Base-by-base conservation (phyloP, 2,329 filamentous ascomycete species). In the Trichoderma koningiopsis region DNA sequence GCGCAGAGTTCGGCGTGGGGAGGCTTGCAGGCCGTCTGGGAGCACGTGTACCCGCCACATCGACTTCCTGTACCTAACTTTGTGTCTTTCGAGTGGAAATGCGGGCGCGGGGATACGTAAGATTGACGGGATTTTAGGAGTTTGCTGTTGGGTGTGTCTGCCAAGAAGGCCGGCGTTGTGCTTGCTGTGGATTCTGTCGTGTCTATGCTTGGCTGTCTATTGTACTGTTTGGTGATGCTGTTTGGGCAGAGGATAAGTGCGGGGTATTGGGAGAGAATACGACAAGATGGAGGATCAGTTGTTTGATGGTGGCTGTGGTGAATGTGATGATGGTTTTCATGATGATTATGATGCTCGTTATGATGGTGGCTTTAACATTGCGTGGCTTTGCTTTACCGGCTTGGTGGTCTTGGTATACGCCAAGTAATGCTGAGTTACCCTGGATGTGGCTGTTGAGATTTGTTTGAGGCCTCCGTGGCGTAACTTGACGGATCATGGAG, bases 101-200 rank as follows among this genome's bases (percentile, higher is more conserved):
- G 61, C 61, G 61, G 55, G 64, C 40, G 64, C 22, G 29, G 16
- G 16, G 55, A 60, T 68, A 68, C 65, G 65, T 68, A 68, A 68
- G 57, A 61, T 68, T 68, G 65, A 68, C 65, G 47, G 65, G 33
- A 24, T 29, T 16, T 13, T 14, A 4, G 24, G 19, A 37, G 13
- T 16, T 3, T n/a, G 49, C 16, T 27, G 14, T 29, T 27, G 52
- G 52, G 62, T 49, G 62, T 66, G 52, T 57, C 37, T 55, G 65
- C 65, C 65, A 68, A 68, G 65, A 60, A 19, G 16, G 35, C 58
- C 58, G 64, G 64, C 64, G 65, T 53, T 31, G 29, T 35, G 63
- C 14, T 33, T 24, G 55, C 27, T 57, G 55, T 33, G 55, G 55
- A 16, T 55, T 55, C 37, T 22, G 11, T 47, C 22, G 11, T 24